Evolutionary conservation across 2,329 filamentous ascomycete genomes (phyloP).

Genomic region (Neurospora sp.): DNA sequence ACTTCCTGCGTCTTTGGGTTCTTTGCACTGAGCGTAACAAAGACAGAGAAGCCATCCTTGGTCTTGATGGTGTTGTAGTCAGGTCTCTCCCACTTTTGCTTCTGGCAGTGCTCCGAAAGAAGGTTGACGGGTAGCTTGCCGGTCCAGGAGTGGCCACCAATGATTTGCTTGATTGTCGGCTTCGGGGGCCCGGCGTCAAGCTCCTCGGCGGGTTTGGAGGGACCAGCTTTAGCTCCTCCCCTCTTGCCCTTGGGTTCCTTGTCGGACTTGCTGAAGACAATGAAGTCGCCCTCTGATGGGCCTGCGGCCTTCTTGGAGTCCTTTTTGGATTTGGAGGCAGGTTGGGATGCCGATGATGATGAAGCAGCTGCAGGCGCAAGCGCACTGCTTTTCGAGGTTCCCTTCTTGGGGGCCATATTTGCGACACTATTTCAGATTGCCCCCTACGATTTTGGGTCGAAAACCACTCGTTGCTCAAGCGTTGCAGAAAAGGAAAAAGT

Average conservation of each 20-base stretch:
- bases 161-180: conserved; percentile 66
- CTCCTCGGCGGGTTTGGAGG: conserved; percentile 7
- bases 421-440: not conserved
- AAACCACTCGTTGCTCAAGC: not conserved
- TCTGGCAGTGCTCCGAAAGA: conserved; percentile 88
- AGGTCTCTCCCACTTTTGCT: conserved; percentile 89
- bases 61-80: conserved; percentile 78
- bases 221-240: conserved; percentile 18
- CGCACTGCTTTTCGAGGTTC: conserved; percentile 23
- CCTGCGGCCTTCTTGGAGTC: conserved; percentile 22
- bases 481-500: not conserved
- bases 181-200: conserved; percentile 38
- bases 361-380: conserved; percentile 24
- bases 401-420: conserved; percentile 40
- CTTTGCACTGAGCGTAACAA: conserved; percentile 65
- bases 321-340: conserved; percentile 21
- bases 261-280: conserved; percentile 48
- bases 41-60: conserved; percentile 65
- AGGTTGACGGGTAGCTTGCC: conserved; percentile 93
- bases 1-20: conserved; percentile 78
- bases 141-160: conserved; percentile 93
- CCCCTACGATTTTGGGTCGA: not conserved
- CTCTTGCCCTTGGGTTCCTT: conserved; percentile 41
- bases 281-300: conserved; percentile 40
- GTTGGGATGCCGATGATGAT: conserved; percentile 3